Percentiles rank a stretch among this genome's conserved stretches.
These are phyloP conservation scores for Tympanopsis confertula DNA, from an alignment of 2,329 filamentous ascomycete species.

Conservation along the genomic window DNA sequence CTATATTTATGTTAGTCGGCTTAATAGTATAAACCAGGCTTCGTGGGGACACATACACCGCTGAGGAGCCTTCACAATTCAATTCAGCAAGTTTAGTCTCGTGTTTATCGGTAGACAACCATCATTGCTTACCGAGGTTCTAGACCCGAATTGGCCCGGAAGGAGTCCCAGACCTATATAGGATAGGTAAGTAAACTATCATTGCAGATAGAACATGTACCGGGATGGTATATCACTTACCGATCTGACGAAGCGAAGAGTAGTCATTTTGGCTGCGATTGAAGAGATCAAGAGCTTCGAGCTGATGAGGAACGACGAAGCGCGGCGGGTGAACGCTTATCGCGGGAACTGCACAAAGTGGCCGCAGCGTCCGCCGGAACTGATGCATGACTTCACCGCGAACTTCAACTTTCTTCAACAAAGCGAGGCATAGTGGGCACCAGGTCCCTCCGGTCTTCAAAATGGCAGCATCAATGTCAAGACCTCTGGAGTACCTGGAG, in stretches of 20 bases:
- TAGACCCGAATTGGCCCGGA: conserved; percentile 51
- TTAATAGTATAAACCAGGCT: too few species aligned
- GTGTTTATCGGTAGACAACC: too few species aligned
- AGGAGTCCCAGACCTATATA: conserved; percentile 51
- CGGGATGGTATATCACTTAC: conserved; percentile 22
- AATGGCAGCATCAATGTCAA: conserved; percentile 17
- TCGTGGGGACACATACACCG: too few species aligned
- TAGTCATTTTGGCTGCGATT: conserved; percentile 25
- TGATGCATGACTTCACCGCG: too few species aligned
- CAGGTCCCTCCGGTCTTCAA: too few species aligned
- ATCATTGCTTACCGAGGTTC: conserved; percentile 43
- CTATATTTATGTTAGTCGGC: too few species aligned
- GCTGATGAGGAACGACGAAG: conserved; percentile 3
- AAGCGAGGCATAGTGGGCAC: too few species aligned
- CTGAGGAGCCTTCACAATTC: too few species aligned
- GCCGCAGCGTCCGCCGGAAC: background rate
- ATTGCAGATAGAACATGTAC: too few species aligned
- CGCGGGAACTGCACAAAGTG: background rate
- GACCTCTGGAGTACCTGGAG: conserved; percentile 57
- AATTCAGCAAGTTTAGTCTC: too few species aligned
- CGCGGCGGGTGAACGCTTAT: conserved; percentile 1
- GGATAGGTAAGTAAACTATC: background rate
- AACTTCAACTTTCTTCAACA: too few species aligned
- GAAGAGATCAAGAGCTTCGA: background rate
- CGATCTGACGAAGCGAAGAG: conserved; percentile 48